A percentile compares a stretch with the other conserved stretches of the same genome.
phyloP scores from a whole-genome alignment of 768 basidiomycete genomes.

The Leccinum subgranulosum region DNA sequence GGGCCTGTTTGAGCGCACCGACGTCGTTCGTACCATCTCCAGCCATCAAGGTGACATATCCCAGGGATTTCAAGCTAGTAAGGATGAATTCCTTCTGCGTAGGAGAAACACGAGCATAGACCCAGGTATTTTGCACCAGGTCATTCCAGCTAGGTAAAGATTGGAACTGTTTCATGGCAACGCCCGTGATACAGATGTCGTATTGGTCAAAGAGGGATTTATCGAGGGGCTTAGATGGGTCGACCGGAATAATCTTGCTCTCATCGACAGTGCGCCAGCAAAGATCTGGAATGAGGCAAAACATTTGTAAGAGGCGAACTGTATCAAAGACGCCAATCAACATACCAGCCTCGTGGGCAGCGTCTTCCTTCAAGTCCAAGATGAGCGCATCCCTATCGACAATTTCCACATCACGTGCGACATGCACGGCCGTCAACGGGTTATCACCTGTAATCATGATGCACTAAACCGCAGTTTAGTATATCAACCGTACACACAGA shows the following conservation, averaged over 20 bases:
- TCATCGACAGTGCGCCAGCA: conserved; percentile 96
- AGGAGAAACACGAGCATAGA: conserved; percentile 97
- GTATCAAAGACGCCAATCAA: background rate
- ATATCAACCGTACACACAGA: background rate
- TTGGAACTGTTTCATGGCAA: conserved; percentile 87
- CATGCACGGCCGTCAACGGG: conserved; percentile 94
- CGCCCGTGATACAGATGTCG: conserved; percentile 96
- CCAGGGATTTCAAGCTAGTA: conserved; percentile 82
- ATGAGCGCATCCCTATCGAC: conserved; percentile 94
- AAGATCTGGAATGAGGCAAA: conserved; percentile 51
- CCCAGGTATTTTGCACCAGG: conserved; percentile 94
- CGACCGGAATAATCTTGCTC: conserved; percentile 79
- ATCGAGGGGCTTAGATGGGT: conserved; percentile 79
- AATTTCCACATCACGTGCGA: conserved; percentile 95
- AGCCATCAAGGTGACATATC: conserved; percentile 95
- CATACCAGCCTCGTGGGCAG: conserved; percentile 65
- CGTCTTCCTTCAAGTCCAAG: conserved; percentile 83
- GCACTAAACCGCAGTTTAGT: conserved; percentile 51
- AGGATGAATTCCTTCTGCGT: conserved; percentile 95
- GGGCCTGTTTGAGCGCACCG: conserved; percentile 96
- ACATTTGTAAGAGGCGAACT: background rate
- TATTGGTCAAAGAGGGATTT: conserved; percentile 73
- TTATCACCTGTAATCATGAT: conserved; percentile 99
- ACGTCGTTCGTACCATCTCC: conserved; percentile 99
- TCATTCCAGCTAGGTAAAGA: conserved; percentile 65